Conservation (phyloP, 2,329 filamentous ascomycete genomes). For the Arthrobotrys sinensis region DNA sequence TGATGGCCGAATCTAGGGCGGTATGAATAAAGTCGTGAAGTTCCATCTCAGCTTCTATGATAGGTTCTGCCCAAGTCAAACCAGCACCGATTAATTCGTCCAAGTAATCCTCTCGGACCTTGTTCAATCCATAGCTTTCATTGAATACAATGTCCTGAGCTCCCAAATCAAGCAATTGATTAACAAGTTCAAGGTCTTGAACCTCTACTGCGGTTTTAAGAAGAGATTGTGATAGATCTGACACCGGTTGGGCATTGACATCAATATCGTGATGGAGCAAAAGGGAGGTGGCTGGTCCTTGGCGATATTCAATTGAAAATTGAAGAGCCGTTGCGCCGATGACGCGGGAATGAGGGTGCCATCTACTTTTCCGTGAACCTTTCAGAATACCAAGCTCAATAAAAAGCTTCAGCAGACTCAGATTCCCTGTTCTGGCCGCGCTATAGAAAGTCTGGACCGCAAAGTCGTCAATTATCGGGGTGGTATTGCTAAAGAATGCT, state of each 20-base stretch:
- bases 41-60: background rate
- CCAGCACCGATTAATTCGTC: background rate
- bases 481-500: conserved; percentile 10
- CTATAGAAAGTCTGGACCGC: conserved; percentile 33
- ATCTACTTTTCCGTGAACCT: conserved; percentile 2
- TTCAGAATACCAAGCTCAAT: conserved; percentile 26
- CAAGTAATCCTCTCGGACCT: background rate
- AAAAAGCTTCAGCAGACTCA: conserved; percentile 2
- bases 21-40: background rate
- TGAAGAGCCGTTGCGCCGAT: conserved; percentile 37
- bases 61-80: background rate
- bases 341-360: background rate
- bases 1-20: conserved; percentile 1
- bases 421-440: conserved; percentile 14
- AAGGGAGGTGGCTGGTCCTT: conserved; percentile 4
- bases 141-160: conserved; percentile 36
- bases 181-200: conserved; percentile 27
- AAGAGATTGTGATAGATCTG: conserved; percentile 31
- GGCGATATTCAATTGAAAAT: conserved; percentile 35
- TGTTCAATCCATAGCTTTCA: background rate
- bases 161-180: conserved; percentile 3
- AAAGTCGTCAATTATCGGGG: conserved; percentile 35
- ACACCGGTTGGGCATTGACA: conserved; percentile 24
- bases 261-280: conserved; percentile 11
- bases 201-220: conserved; percentile 42